Evolutionary conservation across 345 rosid species (phyloP), one percentile per base, ranked within the genome.

Genomic region (Linum usitatissimum): DNA sequence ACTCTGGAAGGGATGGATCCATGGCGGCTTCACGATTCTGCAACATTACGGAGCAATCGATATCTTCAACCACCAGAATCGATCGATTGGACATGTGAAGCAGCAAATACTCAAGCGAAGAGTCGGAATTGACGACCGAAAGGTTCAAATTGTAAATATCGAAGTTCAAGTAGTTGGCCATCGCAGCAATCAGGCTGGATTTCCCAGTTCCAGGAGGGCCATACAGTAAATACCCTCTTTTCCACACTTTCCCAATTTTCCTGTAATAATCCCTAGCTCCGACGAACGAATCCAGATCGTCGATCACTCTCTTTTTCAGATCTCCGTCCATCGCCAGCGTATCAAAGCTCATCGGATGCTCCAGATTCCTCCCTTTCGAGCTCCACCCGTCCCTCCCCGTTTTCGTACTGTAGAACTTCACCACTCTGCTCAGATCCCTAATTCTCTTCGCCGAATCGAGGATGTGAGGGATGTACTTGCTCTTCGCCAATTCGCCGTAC

Each of bases 41-140:
- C 20, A 77, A 31, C 67, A 66, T 61, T 15, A 80, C 40, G n/a
- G 71, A 77, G 53, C 80, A 77, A 38, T 81, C 86, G 13, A 81
- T 73, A 54, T 81, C 83, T 54, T 81, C 86, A 21, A 81, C 65
- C 18, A 81, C 81, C 30, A 81, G 74, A 30, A 79, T 75, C 0
- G 83, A 77, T 14, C 78, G 78, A 53, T 67, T 75, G 12, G 78
- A 69, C 66, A 74, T 70, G 31, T 71, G 80, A 36, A 73, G 77
- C 68, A 78, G n/a, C 61, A 78, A 55, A 48, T 54, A 20, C 64
- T 73, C 75, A 1, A 80, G 74, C 0, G 57, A 10, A 14, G 80
- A 68, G 19, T 80, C 80, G 6, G 75, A 64, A 9, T 7, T 20
- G 8, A 78, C 72, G 14, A 63, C 62, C 0, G 78, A 67, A 17